phyloP scores from a whole-genome alignment of 768 basidiomycete species.

The Amanita rimosa region DNA sequence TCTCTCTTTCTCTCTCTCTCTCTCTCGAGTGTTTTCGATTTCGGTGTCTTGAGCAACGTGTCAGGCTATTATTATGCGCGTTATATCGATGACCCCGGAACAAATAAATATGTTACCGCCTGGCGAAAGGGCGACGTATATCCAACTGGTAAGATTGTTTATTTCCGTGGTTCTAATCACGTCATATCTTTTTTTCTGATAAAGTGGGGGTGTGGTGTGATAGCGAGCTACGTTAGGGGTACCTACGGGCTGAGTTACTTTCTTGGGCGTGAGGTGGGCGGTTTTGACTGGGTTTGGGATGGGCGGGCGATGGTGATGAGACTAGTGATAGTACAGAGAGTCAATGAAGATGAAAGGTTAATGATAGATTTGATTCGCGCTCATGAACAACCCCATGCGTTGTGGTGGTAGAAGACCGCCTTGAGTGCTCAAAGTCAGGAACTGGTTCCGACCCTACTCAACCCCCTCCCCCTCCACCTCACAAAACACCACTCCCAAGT shows the following conservation, averaged over 20 bases:
- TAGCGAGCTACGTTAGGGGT: slow-evolving; percentile 30
- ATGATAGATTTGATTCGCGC: not conserved
- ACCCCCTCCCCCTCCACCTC: no score
- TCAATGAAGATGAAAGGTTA: no score
- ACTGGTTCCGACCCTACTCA: not conserved
- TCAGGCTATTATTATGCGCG: slow-evolving; percentile 66
- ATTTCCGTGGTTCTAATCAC: not conserved
- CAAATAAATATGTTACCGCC: slow-evolving; percentile 72
- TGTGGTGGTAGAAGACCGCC: not conserved
- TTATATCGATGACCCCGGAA: slow-evolving; percentile 74
- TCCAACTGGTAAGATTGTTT: slow-evolving; percentile 65
- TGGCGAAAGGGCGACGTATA: slow-evolving; percentile 61
- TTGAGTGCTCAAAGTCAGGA: not conserved
- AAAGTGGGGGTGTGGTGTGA: not conserved
- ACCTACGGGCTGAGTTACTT: slow-evolving; percentile 16
- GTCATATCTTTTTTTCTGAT: slow-evolving; percentile 1
- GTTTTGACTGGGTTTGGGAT: no score
- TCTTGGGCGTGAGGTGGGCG: no score
- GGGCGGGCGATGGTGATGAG: slow-evolving; percentile 8
- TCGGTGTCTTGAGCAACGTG: slow-evolving; percentile 7
- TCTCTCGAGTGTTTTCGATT: no score
- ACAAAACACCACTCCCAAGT: no score
- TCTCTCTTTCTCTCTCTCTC: no score
- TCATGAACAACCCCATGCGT: slow-evolving; percentile 2
- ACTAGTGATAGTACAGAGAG: no score